Base-by-base conservation (phyloP, 2,329 filamentous ascomycete genomes). In the Penicillium nordicum region DNA sequence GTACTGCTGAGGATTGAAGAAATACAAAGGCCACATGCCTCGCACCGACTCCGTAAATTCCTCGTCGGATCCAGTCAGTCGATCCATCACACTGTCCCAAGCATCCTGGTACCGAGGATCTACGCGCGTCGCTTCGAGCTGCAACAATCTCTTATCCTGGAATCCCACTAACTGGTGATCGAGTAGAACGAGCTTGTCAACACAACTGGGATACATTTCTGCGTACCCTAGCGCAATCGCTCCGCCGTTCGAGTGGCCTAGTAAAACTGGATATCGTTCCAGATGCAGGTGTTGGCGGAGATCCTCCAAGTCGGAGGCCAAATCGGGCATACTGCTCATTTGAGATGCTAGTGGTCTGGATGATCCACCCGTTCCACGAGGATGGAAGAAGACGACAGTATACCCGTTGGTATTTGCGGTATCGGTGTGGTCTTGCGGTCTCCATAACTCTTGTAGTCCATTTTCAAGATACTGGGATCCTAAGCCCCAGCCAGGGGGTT, bases 291-390 rank as follows among this genome's bases (percentile, higher is more conserved):
- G 40, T 7, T 27, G 49, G 4, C 49, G 49, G 10, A 51, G 23
- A 36, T 51, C 29, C 21, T 51, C 49, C 11, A 51, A 14, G 29
- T 51, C 49, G 5, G 38, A 51, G 2, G 49, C 49, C 11, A 51
- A 30, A 44, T 51, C 49, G 11, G 38, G 49, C 49, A 51, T 51
- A 10, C 29, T 51, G 29, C 38, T 51, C 49, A 51, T 51, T 5
- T 44, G 38, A 5, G 49, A 44, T 16, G 29, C 11, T 12, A 18
- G 29, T 34, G 38, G 49, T 36, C 21, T 12, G 7, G 38, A 34
- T 25, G 49, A 44, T 18, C 49, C 23, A 14, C 21, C 11, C 18
- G 38, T 51, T 21, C 49, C 49, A 12, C 49, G 38, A 11, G 49
- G 25, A 25, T 44, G 49, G 38, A 51, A 51, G 38, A 51, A 51